phyloP scores from a whole-genome alignment of 805 yeast species.

The Starmerella stigmatis region DNA sequence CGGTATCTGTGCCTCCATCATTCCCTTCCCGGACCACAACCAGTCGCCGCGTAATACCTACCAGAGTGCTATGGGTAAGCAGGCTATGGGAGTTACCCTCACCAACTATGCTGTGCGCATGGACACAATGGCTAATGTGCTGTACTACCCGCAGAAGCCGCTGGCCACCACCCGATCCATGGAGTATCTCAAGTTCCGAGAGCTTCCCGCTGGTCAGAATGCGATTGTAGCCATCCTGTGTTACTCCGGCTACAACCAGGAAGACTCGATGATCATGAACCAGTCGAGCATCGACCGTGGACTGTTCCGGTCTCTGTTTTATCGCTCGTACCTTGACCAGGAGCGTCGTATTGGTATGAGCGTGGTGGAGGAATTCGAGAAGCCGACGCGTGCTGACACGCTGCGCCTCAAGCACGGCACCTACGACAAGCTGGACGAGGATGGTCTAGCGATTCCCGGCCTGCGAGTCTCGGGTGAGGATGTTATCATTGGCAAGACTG shows the following conservation, averaged over 20 bases:
- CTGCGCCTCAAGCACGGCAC: conserved; percentile 95
- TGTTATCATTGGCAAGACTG: conserved; percentile 95
- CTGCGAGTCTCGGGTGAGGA: conserved; percentile 98
- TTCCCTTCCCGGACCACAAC: conserved; percentile 99
- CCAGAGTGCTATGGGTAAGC: conserved; percentile 99
- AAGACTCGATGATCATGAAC: conserved; percentile 99
- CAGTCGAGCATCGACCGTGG: conserved; percentile 97
- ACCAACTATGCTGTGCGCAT: conserved; percentile 93
- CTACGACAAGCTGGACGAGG: conserved; percentile 94
- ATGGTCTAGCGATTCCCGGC: conserved; percentile 96
- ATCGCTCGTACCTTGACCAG: conserved; percentile 96
- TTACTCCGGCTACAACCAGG: conserved; percentile 97
- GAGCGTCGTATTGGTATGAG: conserved; percentile 98
- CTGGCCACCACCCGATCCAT: conserved; percentile 94
- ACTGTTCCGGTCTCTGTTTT: conserved; percentile 86
- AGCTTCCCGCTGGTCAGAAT: conserved; percentile 97
- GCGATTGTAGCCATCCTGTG: conserved; percentile 97
- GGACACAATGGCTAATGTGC: conserved; percentile 98
- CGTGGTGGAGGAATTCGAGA: conserved; percentile 93
- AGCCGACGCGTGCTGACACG: conserved; percentile 90
- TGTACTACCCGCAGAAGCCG: conserved; percentile 96
- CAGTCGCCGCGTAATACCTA: conserved; percentile 99
- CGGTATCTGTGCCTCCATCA: conserved; percentile 96
- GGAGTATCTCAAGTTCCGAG: conserved; percentile 96
- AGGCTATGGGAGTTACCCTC: conserved; percentile 97